Base-by-base conservation (phyloP, 495 filamentous ascomycete genomes). In the Trichoderma virens region DNA sequence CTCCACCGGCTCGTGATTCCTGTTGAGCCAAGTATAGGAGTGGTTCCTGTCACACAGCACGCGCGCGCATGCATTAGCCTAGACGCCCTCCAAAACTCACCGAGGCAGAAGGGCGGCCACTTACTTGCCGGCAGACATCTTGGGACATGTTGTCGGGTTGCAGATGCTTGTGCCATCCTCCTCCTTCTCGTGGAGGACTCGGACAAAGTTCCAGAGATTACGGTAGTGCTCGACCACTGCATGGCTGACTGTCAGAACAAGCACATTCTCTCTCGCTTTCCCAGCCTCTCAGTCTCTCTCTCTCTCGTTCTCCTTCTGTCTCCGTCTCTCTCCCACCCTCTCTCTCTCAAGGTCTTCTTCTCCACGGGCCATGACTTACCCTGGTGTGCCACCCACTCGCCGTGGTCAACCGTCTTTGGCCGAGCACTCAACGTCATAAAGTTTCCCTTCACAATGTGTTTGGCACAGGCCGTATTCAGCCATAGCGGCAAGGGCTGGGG, bases 361-460 rank as follows among this genome's bases (percentile, higher is more conserved):
- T 14, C 9, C 13, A 27, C 16, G 9, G 5, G 8, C 35, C n/a
- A 16, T n/a, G 14, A 70, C 80, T 75, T 80, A 95, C 93, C 88
- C 83, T 96, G 93, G 75, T 96, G 92, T 62, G 92, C 92, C 65
- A 96, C 78, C 93, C 93, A 97, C 71, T 97, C 93, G 38, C 91
- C 92, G 65, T 89, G 82, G 71, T 96, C 93, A 32, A 96, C 88
- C 62, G 91, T 88, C 74, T 90, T 90, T 8, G 93, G 93, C 71
- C 90, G 89, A 62, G 90, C 90, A 68, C 91, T 93, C 56, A 97
- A 76, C 28, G 93, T 96, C 89, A 95, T 91, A 73, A 96, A 96
- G 75, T 96, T 97, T 45, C 93, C 93, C 76, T 91, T 95, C 66
- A 96, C 93, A 65, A 95, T 93, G 67, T 96, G 83, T 68, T 87